Percentiles rank a stretch among this genome's conserved stretches.
These are phyloP conservation scores for Penicillium sp. DNA, from an alignment of 2,329 filamentous ascomycete genomes.

Conservation along the genomic window DNA sequence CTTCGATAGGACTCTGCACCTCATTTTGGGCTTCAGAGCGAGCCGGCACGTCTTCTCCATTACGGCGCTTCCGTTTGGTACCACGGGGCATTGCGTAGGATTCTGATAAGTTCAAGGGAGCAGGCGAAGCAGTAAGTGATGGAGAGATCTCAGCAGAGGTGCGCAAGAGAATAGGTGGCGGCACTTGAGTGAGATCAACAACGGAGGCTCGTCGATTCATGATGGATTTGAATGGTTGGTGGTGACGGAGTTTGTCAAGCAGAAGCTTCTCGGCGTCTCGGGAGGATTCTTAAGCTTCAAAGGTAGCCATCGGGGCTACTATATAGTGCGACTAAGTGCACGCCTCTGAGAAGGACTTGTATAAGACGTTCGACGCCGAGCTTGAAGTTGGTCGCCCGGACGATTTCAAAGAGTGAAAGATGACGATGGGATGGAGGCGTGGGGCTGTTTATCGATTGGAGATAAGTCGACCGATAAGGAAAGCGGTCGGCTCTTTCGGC, in stretches of 20 bases:
- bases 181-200: conserved; percentile 11
- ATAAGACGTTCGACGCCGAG: too few species aligned
- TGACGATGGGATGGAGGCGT: background rate
- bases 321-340: too few species aligned
- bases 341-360: too few species aligned
- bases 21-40: conserved; percentile 5
- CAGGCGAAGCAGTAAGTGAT: conserved; percentile 1
- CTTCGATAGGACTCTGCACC: conserved; percentile 33
- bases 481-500: conserved; percentile 10
- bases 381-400: too few species aligned
- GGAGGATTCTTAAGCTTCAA: too few species aligned
- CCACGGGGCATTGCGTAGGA: conserved; percentile 1
- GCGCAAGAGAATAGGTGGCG: background rate
- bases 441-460: conserved; percentile 1
- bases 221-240: too few species aligned
- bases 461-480: conserved; percentile 5
- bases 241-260: too few species aligned
- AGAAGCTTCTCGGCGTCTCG: too few species aligned
- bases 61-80: conserved; percentile 12
- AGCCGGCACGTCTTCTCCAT: background rate
- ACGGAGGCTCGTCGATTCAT: conserved; percentile 15
- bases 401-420: background rate
- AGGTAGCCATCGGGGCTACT: too few species aligned
- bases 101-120: background rate
- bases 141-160: background rate